These are phyloP conservation scores for Auxenochlorella pyrenoidosa DNA, from an alignment of 139 green algal genomes.

Conservation along the genomic window DNA sequence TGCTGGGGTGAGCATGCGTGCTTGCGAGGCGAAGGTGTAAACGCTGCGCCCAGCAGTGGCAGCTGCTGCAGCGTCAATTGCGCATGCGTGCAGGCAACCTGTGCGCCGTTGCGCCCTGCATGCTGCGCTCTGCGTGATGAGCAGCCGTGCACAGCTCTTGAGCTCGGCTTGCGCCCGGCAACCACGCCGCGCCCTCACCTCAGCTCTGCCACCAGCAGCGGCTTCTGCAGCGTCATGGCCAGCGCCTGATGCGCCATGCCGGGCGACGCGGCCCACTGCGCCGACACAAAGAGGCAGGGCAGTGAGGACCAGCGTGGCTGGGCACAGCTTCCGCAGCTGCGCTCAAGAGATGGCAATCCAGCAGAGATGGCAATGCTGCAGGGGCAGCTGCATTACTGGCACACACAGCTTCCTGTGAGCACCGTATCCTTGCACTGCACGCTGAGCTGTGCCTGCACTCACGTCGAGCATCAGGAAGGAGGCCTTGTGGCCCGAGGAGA, in stretches of 20 bases:
- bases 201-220: conserved; percentile 85
- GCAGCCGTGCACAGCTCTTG: not conserved
- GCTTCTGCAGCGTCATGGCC: conserved; percentile 83
- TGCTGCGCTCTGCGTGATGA: not conserved
- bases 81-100: not conserved
- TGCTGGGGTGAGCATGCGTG: too few species aligned
- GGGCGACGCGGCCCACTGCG: conserved; percentile 30
- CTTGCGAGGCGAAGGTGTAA: not conserved
- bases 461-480: conserved; percentile 21
- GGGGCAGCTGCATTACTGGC: too few species aligned
- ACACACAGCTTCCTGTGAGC: too few species aligned
- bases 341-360: not conserved
- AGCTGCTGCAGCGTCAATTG: not conserved
- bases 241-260: conserved; percentile 51
- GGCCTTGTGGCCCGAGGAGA: conserved; percentile 65
- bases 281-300: not conserved
- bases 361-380: not conserved
- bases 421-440: too few species aligned
- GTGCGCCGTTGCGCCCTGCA: not conserved
- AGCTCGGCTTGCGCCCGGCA: not conserved
- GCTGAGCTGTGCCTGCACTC: not conserved
- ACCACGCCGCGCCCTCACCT: not conserved
- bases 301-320: not conserved
- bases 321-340: not conserved
- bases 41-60: not conserved